phyloP scores from a whole-genome alignment of 768 basidiomycete genomes.

The Leucocoprinus leucothites region DNA sequence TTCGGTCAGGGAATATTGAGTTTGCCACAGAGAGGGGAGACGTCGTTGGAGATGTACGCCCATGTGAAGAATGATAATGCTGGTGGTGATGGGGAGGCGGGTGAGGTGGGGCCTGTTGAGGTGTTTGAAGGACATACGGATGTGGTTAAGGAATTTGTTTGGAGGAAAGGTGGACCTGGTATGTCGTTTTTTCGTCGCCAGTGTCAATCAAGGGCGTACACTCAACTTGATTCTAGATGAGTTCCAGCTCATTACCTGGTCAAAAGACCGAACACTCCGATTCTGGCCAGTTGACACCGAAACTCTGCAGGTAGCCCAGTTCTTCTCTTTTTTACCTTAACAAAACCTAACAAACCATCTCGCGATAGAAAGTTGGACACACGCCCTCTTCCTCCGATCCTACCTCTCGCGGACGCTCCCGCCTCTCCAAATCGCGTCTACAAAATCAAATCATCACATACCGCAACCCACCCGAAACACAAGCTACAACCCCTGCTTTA shows the following conservation, averaged over 20 bases:
- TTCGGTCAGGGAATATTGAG: constrained; percentile 89
- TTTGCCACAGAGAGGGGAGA: constrained; percentile 85
- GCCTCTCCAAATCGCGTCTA: constrained; percentile 20
- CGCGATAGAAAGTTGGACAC: constrained; percentile 48
- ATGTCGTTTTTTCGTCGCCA: constrained; percentile 10
- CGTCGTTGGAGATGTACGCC: constrained; percentile 39
- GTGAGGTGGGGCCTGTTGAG: constrained; percentile 51
- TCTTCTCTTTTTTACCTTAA: neutral
- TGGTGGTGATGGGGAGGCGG: constrained; percentile 55
- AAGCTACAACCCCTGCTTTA: constrained; percentile 38
- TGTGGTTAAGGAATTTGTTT: constrained; percentile 97
- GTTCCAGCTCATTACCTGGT: constrained; percentile 66
- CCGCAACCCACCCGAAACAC: constrained; percentile 47
- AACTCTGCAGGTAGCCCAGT: constrained; percentile 54
- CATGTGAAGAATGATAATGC: constrained; percentile 3
- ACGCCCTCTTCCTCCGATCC: constrained; percentile 20
- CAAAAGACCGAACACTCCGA: constrained; percentile 86
- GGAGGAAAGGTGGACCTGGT: constrained; percentile 73
- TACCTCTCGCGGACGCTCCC: constrained; percentile 26
- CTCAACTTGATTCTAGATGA: constrained; percentile 28
- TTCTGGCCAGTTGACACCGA: constrained; percentile 86
- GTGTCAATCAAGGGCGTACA: neutral
- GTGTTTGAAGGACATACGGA: constrained; percentile 87
- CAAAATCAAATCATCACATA: constrained; percentile 42
- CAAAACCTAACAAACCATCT: constrained; percentile 11